phyloP scores from a whole-genome alignment of 352 stramenopile species.

The Phytophthora parvispora region DNA sequence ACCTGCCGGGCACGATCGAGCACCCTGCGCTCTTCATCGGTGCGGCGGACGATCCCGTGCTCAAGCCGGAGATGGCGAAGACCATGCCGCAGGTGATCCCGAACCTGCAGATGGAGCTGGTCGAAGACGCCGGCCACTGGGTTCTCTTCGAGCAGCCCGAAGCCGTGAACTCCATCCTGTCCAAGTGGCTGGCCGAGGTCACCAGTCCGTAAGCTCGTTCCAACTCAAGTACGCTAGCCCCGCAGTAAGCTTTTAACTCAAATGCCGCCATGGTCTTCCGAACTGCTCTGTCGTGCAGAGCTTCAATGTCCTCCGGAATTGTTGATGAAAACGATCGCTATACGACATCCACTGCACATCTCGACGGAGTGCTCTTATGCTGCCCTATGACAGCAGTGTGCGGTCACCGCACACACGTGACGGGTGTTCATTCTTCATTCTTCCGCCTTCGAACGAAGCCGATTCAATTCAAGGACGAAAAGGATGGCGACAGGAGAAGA shows the following conservation, averaged over 20 bases:
- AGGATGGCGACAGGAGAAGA: neutral
- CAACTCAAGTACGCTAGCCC: neutral
- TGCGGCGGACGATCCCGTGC: slow-evolving; percentile 45
- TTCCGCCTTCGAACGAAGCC: neutral
- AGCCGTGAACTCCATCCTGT: slow-evolving; percentile 50
- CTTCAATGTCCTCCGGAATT: neutral
- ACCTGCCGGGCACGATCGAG: slow-evolving; percentile 38
- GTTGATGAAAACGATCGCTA: slow-evolving; percentile 15
- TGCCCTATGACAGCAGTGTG: too few species aligned
- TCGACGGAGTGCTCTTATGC: neutral
- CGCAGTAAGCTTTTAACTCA: neutral
- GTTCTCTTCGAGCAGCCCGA: slow-evolving; percentile 48
- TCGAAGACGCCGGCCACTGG: slow-evolving; percentile 56
- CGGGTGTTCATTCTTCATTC: slow-evolving; percentile 6
- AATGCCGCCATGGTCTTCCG: neutral
- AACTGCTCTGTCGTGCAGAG: neutral
- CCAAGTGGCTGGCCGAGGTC: slow-evolving; percentile 46
- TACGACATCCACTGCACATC: slow-evolving; percentile 10
- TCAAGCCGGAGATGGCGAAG: slow-evolving; percentile 54
- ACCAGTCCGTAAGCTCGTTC: slow-evolving; percentile 13
- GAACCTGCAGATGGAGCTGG: slow-evolving; percentile 45
- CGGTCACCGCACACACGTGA: too few species aligned
- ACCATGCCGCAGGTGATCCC: slow-evolving; percentile 51
- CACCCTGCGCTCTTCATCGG: slow-evolving; percentile 59
- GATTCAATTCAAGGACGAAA: neutral